phyloP scores from a whole-genome alignment of 2,329 filamentous ascomycete genomes.

The Colletotrichum zoysiae region DNA sequence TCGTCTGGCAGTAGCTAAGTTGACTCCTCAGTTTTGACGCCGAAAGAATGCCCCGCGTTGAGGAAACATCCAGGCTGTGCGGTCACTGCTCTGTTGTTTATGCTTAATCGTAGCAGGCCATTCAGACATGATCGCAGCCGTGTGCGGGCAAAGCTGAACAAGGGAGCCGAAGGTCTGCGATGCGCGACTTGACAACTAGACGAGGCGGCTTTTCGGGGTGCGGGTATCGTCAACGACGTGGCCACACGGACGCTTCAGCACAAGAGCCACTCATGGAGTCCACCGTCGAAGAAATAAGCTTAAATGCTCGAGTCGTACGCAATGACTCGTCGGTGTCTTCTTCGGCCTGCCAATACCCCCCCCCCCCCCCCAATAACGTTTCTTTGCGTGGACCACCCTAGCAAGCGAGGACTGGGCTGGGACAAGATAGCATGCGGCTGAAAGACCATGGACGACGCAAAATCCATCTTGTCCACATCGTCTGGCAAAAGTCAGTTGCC shows the following conservation, averaged over 20 bases:
- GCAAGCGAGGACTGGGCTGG: background rate
- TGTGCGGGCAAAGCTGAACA: background rate
- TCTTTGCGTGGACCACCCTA: background rate
- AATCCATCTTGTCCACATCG: background rate
- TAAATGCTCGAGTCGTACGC: background rate
- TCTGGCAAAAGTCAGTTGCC: background rate
- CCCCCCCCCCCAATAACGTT: background rate
- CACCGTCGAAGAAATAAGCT: background rate
- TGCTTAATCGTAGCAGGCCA: background rate
- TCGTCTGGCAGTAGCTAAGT: background rate
- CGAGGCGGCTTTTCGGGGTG: background rate
- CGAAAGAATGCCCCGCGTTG: background rate
- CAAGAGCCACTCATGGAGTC: background rate
- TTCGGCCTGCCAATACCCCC: background rate
- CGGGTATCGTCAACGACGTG: background rate
- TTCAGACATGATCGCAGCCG: background rate
- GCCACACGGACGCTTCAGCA: background rate
- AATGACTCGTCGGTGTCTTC: background rate
- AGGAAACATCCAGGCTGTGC: background rate
- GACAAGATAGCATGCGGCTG: slow-evolving; percentile 4
- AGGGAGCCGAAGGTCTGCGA: background rate
- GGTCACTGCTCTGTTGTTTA: background rate
- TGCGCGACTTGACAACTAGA: background rate
- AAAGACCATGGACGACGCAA: background rate
- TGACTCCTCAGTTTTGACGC: background rate